Base-by-base conservation (phyloP, 106 monocot genomes). In the Gastrodia elata region DNA sequence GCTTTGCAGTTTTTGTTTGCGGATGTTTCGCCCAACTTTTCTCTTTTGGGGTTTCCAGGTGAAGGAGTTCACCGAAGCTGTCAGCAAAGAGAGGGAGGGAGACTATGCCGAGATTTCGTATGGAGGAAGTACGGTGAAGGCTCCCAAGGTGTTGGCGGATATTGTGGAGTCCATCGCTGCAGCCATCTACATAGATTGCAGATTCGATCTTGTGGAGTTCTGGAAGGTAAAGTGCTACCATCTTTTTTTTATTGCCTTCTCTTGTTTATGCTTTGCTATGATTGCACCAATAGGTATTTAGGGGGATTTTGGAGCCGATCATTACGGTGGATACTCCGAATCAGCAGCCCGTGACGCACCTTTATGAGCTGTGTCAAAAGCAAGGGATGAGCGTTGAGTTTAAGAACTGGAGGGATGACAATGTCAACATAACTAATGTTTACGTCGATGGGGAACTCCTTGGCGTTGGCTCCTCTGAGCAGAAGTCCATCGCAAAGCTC, bases 331-430 rank as follows among this genome's bases (percentile, higher is more conserved):
- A 90, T 28, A 89, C 74, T 34, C 22, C 74, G 37, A 58, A 73
- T 8, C 77, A 85, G 61, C 87, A 94, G 68, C 90, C 93, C 0
- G 82, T 94, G 22, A 73, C 85, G 4, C 68, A 32, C 32, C 72
- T 93, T 25, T 41, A 84, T 32, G 76, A 84, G 72, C 7, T 85
- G 14, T 93, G 87, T 68, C 90, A 86, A 75, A 82, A 87, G 79
- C 75, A 75, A 30, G 84, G 82, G 14, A 81, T 68, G 75, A 24
- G 1, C 0, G 4, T 81, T 1, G 55, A 81, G 1, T 75, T 90
- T 67, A 79, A 78, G 61, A 73, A 44, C 32, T 80, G 81, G 82
- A 75, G 28, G 43, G 82, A 75, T 11, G 90, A 40, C 6, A 42
- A 68, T 13, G 13, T 14, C 6, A 80, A 67, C 14, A 41, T 84